Evolutionary conservation across 371 early-diverging fungal genomes (phyloP), one percentile per base, ranked within the genome.

Genomic region (Neoconidiobolus thromboides): DNA sequence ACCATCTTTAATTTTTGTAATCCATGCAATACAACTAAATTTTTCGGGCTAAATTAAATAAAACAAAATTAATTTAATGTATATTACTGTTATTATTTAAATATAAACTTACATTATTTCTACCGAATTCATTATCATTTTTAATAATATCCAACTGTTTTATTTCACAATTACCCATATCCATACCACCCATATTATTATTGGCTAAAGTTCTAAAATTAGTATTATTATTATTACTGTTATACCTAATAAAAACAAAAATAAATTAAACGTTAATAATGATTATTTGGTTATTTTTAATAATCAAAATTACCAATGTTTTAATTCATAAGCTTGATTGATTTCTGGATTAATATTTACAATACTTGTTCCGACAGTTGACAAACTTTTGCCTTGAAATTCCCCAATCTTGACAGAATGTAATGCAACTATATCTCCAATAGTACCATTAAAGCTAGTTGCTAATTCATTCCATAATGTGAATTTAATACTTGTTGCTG

Each of bases 401-500:
- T 96, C 96, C 58, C 77, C 75, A 54, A 98, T 86, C 50, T 85
- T 77, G 37, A 74, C 81, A 3, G 86, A 86, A 69, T 92, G 90
- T 63, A 88, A 73, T 2, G 89, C 87, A 60, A 95, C 61, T 0
- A 97, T 77, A 1, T 91, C 78, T 15, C 70, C 59, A 10, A 65
- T 67, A 37, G 64, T 68, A 0, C 68, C 47, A 48, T 69, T 66
- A 61, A 84, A 91, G 0, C 73, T 70, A 58, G 87, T 83, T 0
- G 96, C 97, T 14, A 76, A 73, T 3, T 72, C 60, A 43, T 88
- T 96, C 96, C 98, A 98, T 48, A 98, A 71, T 4, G 97, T 95
- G 38, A 87, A 53, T 2, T 84, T 75, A 37, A 92, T 80, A n/a
- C 75, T 70, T 56, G 70, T 84, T 10, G 70, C 73, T 26, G 81